These are phyloP conservation scores for Clavariopsis aquatica DNA, from an alignment of 495 filamentous ascomycete species.

Conservation along the genomic window DNA sequence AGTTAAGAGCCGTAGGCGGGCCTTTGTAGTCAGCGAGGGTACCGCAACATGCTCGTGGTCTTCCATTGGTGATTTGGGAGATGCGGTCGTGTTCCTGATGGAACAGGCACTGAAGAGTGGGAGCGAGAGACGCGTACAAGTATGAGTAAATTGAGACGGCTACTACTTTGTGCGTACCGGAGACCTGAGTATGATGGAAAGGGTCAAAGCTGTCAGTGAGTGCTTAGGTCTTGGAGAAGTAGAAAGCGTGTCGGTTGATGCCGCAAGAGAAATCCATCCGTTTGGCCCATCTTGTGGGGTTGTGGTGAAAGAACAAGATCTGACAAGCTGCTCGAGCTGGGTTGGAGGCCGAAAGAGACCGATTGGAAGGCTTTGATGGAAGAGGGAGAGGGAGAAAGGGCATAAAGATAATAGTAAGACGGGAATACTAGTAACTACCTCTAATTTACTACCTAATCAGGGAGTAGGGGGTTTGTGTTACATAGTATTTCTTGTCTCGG, in stretches of 20 bases:
- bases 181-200: conserved; percentile 36
- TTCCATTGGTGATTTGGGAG: conserved; percentile 38
- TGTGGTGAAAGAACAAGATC: conserved; percentile 34
- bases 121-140: conserved; percentile 24
- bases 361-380: conserved; percentile 36
- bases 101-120: conserved; percentile 34
- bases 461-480: conserved; percentile 26
- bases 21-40: conserved; percentile 36
- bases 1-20: conserved; percentile 34
- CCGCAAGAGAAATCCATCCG: conserved; percentile 31
- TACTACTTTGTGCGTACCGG: conserved; percentile 38
- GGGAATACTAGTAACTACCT: conserved; percentile 28
- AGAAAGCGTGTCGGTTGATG: conserved; percentile 34
- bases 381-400: conserved; percentile 31
- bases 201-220: conserved; percentile 36
- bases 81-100: conserved; percentile 38
- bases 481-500: conserved; percentile 17
- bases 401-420: conserved; percentile 31
- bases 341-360: conserved; percentile 33
- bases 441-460: conserved; percentile 24
- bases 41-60: conserved; percentile 35
- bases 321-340: conserved; percentile 33
- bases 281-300: conserved; percentile 36
- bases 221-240: conserved; percentile 36
- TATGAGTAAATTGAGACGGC: conserved; percentile 35